phyloP scores from a whole-genome alignment of 148 eudicot genomes.

The Vaccinium macrocarpon region DNA sequence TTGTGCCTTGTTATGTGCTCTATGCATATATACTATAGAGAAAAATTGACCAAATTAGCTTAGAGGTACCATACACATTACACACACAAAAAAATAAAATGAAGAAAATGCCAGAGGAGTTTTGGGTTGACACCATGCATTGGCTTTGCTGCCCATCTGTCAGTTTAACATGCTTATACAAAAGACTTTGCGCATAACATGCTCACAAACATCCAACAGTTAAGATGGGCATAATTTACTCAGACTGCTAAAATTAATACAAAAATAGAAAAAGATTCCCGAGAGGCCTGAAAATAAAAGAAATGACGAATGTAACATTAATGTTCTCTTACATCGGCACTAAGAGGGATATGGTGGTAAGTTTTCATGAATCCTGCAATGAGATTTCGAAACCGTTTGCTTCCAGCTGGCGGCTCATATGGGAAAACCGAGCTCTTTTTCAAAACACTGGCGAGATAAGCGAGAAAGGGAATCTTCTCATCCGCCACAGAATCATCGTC shows the following conservation, averaged over 20 bases:
- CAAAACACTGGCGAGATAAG: conserved; percentile 79
- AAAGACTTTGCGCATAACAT: neutral
- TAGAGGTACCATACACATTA: too few relatives aligned
- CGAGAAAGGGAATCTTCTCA: conserved; percentile 94
- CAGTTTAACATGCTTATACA: neutral
- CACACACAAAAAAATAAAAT: neutral
- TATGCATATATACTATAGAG: too few relatives aligned
- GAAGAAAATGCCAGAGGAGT: neutral
- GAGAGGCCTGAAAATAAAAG: neutral
- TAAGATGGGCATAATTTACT: neutral
- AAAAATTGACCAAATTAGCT: too few relatives aligned
- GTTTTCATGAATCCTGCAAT: conserved; percentile 84
- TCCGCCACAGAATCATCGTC: conserved; percentile 93
- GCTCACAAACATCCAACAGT: neutral
- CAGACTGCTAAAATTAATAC: neutral
- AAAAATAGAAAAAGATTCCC: neutral
- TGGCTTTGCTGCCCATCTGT: neutral
- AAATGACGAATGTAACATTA: neutral
- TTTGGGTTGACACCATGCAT: neutral
- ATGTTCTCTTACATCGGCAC: conserved; percentile 61
- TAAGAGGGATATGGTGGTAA: conserved; percentile 82
- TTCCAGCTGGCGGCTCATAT: conserved; percentile 89
- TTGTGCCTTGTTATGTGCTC: neutral
- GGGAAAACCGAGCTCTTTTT: conserved; percentile 65
- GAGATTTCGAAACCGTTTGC: conserved; percentile 74